Evolutionary conservation across 352 stramenopile species (phyloP).

Genomic region (Lagenidium sp.): DNA sequence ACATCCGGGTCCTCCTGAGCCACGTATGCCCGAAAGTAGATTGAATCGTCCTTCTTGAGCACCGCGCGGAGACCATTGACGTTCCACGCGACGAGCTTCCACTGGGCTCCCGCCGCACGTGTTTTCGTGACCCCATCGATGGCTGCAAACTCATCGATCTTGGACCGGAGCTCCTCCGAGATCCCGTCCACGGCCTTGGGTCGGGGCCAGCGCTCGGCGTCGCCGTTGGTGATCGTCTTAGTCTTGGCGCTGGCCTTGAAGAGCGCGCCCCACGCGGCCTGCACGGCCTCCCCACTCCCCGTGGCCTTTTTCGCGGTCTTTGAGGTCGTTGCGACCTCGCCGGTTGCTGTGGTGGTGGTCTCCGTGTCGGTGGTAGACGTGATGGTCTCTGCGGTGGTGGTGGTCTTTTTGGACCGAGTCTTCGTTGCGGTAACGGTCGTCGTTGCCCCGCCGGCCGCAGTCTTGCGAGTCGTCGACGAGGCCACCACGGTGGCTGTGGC

Average conservation of each 20-base stretch:
- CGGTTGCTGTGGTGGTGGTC: constrained; percentile 1
- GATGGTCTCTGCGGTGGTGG: not conserved
- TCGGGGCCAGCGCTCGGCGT: constrained; percentile 2
- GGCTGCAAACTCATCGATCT: constrained; percentile 31
- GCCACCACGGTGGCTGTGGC: not conserved
- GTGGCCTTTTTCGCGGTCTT: not conserved
- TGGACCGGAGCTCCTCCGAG: constrained; percentile 26
- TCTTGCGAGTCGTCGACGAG: not conserved
- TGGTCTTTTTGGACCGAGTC: not conserved
- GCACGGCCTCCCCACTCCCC: not conserved
- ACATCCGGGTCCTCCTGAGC: constrained; percentile 73
- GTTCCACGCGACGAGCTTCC: constrained; percentile 74
- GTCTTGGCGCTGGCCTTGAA: constrained; percentile 5
- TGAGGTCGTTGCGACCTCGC: not conserved
- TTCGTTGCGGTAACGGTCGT: not conserved
- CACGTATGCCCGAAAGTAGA: constrained; percentile 66
- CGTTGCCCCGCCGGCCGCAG: not conserved
- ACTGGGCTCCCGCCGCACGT: constrained; percentile 3
- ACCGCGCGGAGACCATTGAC: constrained; percentile 76
- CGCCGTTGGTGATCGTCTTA: constrained; percentile 4
- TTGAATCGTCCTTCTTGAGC: constrained; percentile 55
- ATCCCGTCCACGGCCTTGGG: constrained; percentile 17
- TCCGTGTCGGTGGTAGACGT: constrained; percentile 6
- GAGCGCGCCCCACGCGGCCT: constrained; percentile 16
- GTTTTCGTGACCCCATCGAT: constrained; percentile 48